Conservation (phyloP, 805 yeast species). For the Debaryomyces prosopidis region DNA sequence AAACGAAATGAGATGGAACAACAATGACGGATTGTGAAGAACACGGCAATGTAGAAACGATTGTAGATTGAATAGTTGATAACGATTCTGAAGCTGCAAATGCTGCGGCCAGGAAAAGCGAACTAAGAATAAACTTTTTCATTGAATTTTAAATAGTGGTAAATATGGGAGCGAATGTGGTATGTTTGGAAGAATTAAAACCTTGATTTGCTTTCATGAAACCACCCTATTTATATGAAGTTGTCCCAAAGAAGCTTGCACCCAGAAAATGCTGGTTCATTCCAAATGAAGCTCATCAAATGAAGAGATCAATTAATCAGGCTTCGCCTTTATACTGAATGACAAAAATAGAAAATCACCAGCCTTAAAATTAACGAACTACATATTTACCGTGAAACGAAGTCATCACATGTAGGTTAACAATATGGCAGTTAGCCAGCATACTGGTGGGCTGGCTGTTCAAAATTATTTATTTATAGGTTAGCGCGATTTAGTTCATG, state of each 20-base stretch:
- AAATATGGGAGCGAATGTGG: background rate
- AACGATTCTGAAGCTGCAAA: conserved; percentile 19
- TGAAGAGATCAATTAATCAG: background rate
- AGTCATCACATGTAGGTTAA: background rate
- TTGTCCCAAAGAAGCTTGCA: background rate
- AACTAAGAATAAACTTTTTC: conserved; percentile 6
- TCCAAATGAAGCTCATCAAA: background rate
- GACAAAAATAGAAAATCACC: background rate
- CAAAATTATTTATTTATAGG: background rate
- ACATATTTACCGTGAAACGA: background rate
- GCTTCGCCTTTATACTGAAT: background rate
- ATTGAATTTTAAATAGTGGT: background rate
- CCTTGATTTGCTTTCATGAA: background rate
- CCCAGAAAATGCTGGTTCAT: background rate
- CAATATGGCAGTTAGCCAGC: background rate
- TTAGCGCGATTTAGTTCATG: background rate
- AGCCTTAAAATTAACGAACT: background rate
- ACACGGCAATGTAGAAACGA: conserved; percentile 14
- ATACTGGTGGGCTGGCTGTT: background rate
- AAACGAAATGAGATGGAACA: conserved; percentile 22
- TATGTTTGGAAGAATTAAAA: background rate
- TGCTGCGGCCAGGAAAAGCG: conserved; percentile 15
- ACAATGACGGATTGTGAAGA: conserved; percentile 8
- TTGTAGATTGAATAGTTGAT: conserved; percentile 22
- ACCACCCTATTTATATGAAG: background rate